These are phyloP conservation scores for Gynochthodes officinalis DNA, from an alignment of 257 asterid species.

Conservation along the genomic window DNA sequence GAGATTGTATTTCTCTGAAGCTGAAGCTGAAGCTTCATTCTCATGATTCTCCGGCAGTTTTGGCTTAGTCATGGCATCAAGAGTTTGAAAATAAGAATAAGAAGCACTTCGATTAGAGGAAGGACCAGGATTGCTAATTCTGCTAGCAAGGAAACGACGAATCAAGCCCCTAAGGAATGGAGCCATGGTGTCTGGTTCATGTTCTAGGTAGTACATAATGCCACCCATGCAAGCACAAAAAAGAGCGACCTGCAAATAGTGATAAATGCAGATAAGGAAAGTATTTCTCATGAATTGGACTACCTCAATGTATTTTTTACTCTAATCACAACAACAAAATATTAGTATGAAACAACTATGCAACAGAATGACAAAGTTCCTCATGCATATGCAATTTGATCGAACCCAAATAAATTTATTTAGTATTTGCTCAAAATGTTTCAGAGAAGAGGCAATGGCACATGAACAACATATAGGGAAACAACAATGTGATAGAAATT, in stretches of 20 bases:
- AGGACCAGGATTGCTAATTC: slow-evolving; percentile 79
- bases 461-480: background rate
- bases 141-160: slow-evolving; percentile 97
- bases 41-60: slow-evolving; percentile 47
- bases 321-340: background rate
- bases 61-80: slow-evolving; percentile 75
- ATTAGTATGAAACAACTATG: background rate
- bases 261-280: background rate
- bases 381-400: background rate
- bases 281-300: background rate
- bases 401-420: background rate
- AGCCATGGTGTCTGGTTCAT: slow-evolving; percentile 98
- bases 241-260: slow-evolving; percentile 64
- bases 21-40: slow-evolving; percentile 45
- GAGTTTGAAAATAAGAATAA: slow-evolving; percentile 66
- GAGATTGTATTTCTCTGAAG: slow-evolving; percentile 75
- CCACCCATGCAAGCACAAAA: slow-evolving; percentile 98
- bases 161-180: slow-evolving; percentile 88
- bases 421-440: background rate
- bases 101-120: slow-evolving; percentile 67
- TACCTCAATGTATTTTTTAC: background rate
- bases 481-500: background rate
- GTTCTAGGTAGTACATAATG: slow-evolving; percentile 94
- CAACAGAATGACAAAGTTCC: background rate
- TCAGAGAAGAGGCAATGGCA: background rate